phyloP scores from a whole-genome alignment of 2,329 filamentous ascomycete species.

The Huntiella omanensis region DNA sequence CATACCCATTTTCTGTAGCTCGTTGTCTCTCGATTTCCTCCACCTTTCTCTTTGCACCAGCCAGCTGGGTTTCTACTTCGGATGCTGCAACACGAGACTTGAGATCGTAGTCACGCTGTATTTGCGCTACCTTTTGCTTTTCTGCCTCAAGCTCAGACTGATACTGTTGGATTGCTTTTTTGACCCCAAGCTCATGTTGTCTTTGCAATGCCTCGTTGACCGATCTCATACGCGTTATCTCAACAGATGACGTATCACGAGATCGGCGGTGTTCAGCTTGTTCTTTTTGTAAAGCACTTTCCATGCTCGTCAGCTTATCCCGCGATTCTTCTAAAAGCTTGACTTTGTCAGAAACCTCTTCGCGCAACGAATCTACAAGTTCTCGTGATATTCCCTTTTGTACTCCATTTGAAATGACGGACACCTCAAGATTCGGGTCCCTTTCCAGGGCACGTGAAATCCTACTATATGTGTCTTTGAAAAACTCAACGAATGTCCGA shows the following conservation, averaged over 20 bases:
- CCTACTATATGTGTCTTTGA: slow-evolving; percentile 89
- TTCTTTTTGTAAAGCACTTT: slow-evolving; percentile 25
- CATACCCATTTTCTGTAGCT: slow-evolving; percentile 9
- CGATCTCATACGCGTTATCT: slow-evolving; percentile 38
- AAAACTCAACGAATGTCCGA: slow-evolving; percentile 70
- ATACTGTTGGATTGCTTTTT: slow-evolving; percentile 15
- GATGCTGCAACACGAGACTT: slow-evolving; percentile 2
- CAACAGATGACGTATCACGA: slow-evolving; percentile 31
- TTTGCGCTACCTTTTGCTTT: slow-evolving; percentile 5
- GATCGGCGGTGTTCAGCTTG: slow-evolving; percentile 24
- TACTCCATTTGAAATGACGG: slow-evolving; percentile 57
- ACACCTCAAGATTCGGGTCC: slow-evolving; percentile 73
- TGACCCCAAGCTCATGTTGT: slow-evolving; percentile 48
- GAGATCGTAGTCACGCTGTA: slow-evolving; percentile 4
- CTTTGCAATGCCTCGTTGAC: slow-evolving; percentile 53
- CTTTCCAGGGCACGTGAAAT: slow-evolving; percentile 72
- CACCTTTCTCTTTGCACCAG: slow-evolving; percentile 14
- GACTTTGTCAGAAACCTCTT: slow-evolving; percentile 57
- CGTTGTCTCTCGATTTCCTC: slow-evolving; percentile 12
- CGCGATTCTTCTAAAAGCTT: slow-evolving; percentile 11
- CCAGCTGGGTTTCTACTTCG: slow-evolving; percentile 2
- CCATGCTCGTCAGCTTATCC: slow-evolving; percentile 9
- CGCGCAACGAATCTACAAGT: slow-evolving; percentile 67
- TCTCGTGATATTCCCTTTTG: slow-evolving; percentile 89
- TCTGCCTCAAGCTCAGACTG: slow-evolving; percentile 6